Percentiles rank a stretch among this genome's conserved stretches.
Conservation (phyloP, 192 early-diverging fungal species). For the Mortierella claussenii region DNA sequence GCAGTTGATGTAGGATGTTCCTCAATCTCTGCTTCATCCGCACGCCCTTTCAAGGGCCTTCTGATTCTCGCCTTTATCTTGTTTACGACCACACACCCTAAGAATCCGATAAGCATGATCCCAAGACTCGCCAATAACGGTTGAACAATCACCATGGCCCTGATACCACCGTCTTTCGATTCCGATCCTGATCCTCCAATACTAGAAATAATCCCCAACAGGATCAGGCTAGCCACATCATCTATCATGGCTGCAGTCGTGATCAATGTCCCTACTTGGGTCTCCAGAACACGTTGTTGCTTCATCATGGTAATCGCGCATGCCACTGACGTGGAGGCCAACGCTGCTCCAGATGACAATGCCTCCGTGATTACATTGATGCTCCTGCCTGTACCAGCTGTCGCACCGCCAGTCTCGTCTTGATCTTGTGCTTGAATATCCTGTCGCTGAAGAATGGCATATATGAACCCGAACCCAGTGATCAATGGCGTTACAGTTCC, state of each 20-base stretch:
- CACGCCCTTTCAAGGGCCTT: background rate
- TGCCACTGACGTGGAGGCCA: conserved; percentile 53
- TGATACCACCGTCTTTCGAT: background rate
- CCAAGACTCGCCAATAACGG: conserved; percentile 40
- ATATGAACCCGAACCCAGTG: conserved; percentile 48
- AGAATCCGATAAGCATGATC: conserved; percentile 20
- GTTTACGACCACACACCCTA: conserved; percentile 11
- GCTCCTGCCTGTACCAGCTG: background rate
- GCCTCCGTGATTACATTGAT: conserved; percentile 20
- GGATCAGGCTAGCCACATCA: conserved; percentile 31
- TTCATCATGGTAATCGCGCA: conserved; percentile 40
- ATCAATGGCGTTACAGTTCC: conserved; percentile 31
- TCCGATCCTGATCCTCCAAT: conserved; percentile 6
- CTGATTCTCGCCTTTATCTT: too few species aligned
- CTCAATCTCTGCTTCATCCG: background rate
- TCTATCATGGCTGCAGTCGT: conserved; percentile 50
- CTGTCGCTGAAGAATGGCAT: conserved; percentile 4
- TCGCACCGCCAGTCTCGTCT: background rate
- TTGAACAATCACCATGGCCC: conserved; percentile 35
- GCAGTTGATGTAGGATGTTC: background rate
- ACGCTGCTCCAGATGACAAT: conserved; percentile 37
- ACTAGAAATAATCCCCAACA: conserved; percentile 34
- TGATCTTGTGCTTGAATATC: conserved; percentile 8
- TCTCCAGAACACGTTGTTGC: conserved; percentile 30
- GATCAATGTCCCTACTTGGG: conserved; percentile 24